phyloP scores from a whole-genome alignment of 768 basidiomycete genomes.

The Pulveroboletus ravenelii region DNA sequence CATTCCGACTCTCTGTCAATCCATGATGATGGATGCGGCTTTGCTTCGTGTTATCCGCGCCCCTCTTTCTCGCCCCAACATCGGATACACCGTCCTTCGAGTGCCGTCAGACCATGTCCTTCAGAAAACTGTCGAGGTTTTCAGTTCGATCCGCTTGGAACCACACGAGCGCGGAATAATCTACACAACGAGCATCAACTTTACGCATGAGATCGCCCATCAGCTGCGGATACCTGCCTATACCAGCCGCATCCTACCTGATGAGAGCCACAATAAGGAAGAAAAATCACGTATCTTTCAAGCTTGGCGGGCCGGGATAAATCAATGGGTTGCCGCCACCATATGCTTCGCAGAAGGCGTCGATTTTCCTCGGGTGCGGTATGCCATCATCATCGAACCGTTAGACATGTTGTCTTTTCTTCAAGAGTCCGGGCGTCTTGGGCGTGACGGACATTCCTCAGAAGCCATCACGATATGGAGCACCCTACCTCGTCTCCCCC shows the following conservation, averaged over 20 bases:
- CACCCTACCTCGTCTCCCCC: too few relatives aligned
- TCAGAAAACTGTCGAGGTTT: background rate
- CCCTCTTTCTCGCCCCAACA: background rate
- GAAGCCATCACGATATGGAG: slow-evolving; percentile 5
- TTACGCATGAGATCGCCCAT: background rate
- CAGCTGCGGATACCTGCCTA: background rate
- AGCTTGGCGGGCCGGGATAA: too few relatives aligned
- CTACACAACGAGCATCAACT: slow-evolving; percentile 1
- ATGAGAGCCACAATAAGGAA: background rate
- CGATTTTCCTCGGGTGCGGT: background rate
- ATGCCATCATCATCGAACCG: background rate
- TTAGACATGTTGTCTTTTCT: slow-evolving; percentile 2
- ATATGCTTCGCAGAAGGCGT: slow-evolving; percentile 7
- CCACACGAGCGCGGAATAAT: background rate
- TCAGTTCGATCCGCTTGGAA: background rate
- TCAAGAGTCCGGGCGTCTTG: slow-evolving; percentile 12
- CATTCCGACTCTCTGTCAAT: background rate
- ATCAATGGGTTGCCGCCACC: background rate
- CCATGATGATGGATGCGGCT: slow-evolving; percentile 1
- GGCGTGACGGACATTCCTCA: slow-evolving; percentile 1
- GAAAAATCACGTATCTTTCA: background rate
- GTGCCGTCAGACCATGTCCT: background rate
- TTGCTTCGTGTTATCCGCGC: background rate
- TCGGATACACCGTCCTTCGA: background rate
- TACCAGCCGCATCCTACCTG: background rate